A percentile compares a stretch with the other conserved stretches of the same genome.
Evolutionary conservation across 768 basidiomycete genomes (phyloP).

Genomic region (Tricholoma hemisulphureum): DNA sequence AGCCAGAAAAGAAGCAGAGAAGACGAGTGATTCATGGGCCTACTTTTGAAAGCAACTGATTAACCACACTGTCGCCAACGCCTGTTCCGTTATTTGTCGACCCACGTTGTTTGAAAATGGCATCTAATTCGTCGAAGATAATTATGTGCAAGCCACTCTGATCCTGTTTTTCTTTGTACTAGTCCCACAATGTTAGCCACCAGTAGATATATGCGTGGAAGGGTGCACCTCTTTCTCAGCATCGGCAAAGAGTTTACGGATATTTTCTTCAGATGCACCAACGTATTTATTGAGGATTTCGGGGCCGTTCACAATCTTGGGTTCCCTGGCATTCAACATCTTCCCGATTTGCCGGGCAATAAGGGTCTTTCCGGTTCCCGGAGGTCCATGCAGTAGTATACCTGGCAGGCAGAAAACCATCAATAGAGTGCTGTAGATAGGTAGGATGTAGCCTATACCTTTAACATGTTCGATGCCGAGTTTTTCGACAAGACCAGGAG

Average conservation of each 20-base stretch:
- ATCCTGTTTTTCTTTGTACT: constrained; percentile 98
- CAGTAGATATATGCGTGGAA: background rate
- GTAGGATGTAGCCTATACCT: constrained; percentile 50
- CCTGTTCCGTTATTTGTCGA: constrained; percentile 89
- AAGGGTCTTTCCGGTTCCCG: constrained; percentile 97
- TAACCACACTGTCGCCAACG: constrained; percentile 98
- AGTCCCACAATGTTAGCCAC: background rate
- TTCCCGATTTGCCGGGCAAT: constrained; percentile 99
- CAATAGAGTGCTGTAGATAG: background rate
- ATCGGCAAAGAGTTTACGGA: constrained; percentile 96
- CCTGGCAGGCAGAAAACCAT: constrained; percentile 40
- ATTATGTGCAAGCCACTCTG: constrained; percentile 98
- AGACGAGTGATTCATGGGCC: constrained; percentile 4
- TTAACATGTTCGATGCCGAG: constrained; percentile 98
- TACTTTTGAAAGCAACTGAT: constrained; percentile 96
- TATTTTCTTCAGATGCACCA: constrained; percentile 96
- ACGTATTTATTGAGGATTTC: constrained; percentile 98
- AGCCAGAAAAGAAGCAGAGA: background rate
- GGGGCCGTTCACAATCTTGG: constrained; percentile 97
- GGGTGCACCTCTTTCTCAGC: constrained; percentile 87
- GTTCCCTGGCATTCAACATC: constrained; percentile 97
- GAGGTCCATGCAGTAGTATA: constrained; percentile 93
- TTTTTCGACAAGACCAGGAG: constrained; percentile 93
- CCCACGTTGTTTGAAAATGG: constrained; percentile 98
- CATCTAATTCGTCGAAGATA: constrained; percentile 98